These are phyloP conservation scores for Clitoria ternatea DNA, from an alignment of 306 rosid species.

Conservation along the genomic window DNA sequence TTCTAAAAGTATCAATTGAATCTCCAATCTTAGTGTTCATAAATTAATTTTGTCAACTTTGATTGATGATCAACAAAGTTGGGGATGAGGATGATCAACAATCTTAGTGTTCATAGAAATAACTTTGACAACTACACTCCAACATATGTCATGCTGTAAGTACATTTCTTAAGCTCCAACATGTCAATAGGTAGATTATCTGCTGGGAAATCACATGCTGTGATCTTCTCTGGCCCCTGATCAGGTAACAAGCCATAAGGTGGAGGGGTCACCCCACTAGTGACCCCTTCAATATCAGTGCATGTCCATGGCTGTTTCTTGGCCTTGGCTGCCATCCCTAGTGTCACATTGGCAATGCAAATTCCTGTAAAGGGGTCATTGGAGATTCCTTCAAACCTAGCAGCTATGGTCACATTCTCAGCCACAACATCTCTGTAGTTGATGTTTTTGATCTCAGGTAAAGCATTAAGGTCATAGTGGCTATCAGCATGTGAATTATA, in stretches of 20 bases:
- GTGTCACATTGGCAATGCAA: constrained; percentile 77
- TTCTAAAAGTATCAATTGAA: too few species aligned
- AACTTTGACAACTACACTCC: constrained; percentile 16
- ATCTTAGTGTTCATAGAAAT: constrained; percentile 6
- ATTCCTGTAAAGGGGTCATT: constrained; percentile 65
- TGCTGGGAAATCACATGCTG: constrained; percentile 58
- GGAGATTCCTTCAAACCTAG: constrained; percentile 68
- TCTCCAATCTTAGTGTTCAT: too few species aligned
- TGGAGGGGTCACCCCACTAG: constrained; percentile 63
- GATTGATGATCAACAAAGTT: too few species aligned
- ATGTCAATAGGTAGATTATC: constrained; percentile 56
- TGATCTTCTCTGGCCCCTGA: constrained; percentile 44
- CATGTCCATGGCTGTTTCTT: constrained; percentile 88
- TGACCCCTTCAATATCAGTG: constrained; percentile 57
- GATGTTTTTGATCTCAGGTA: constrained; percentile 58
- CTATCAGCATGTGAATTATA: constrained; percentile 75
- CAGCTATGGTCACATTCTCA: constrained; percentile 76
- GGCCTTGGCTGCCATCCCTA: constrained; percentile 63
- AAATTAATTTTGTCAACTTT: too few species aligned
- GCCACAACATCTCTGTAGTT: constrained; percentile 69
- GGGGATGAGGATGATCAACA: too few species aligned
- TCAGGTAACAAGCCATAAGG: constrained; percentile 66
- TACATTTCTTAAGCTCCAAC: constrained; percentile 61
- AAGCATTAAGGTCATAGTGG: constrained; percentile 63
- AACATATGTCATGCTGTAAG: constrained; percentile 26